Percentiles rank a stretch among this genome's conserved stretches.
Evolutionary conservation across 345 rosid genomes (phyloP).

Genomic region (Hibiscus tridactylites): DNA sequence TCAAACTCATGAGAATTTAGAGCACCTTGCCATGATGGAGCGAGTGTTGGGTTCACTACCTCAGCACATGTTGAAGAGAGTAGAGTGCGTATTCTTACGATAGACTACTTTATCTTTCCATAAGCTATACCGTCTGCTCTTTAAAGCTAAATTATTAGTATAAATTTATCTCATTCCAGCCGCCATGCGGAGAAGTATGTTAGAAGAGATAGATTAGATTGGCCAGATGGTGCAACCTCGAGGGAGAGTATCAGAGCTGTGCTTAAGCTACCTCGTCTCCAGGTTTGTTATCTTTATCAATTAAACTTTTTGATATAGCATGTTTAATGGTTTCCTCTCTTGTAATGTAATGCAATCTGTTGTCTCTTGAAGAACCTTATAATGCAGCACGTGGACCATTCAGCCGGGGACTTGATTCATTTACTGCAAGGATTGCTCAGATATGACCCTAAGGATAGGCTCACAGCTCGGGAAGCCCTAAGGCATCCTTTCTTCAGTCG

Average conservation of each 20-base stretch:
- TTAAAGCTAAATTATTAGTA: not conserved
- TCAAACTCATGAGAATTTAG: slow-evolving; percentile 77
- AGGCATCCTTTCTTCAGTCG: slow-evolving; percentile 72
- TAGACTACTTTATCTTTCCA: not conserved
- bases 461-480: slow-evolving; percentile 64
- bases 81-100: not conserved
- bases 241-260: slow-evolving; percentile 69
- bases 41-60: not conserved
- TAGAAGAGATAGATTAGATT: slow-evolving; percentile 53
- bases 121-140: not conserved
- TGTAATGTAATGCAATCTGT: not conserved
- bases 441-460: slow-evolving; percentile 57
- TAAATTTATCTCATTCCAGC: slow-evolving; percentile 27
- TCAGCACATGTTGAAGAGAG: slow-evolving; percentile 4
- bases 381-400: slow-evolving; percentile 55
- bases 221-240: slow-evolving; percentile 71
- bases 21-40: slow-evolving; percentile 4
- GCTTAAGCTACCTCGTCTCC: slow-evolving; percentile 59
- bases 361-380: slow-evolving; percentile 44
- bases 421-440: slow-evolving; percentile 65
- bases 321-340: not conserved
- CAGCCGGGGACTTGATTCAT: slow-evolving; percentile 40
- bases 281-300: slow-evolving; percentile 18
- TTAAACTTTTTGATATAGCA: not conserved
- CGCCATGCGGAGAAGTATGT: slow-evolving; percentile 57